Base-by-base conservation (phyloP, 2,329 filamentous ascomycete genomes). In the Ceratocystis cubensis region DNA sequence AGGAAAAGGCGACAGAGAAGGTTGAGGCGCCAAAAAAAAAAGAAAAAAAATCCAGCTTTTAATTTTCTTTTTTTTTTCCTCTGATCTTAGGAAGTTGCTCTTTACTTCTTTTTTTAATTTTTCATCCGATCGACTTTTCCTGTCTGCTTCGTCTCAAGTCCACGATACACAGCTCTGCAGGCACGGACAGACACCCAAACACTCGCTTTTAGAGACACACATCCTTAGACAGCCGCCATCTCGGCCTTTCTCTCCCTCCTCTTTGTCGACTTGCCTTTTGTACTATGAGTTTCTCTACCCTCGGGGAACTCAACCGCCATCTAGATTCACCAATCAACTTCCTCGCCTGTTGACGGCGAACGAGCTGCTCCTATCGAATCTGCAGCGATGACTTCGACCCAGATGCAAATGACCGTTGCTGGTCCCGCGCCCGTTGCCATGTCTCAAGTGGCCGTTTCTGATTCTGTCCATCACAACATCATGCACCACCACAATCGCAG, bases 311-410 rank as follows among this genome's bases (percentile, higher is more conserved):
- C 64, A 20, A 10, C 13, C 33, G 30, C 57, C 33, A 45, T 65
- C 56, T 65, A 65, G 25, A 65, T 13, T n/a, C 41, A 45, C 33
- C n/a, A 30, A 33, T 22, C 37, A 25, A 37, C 48, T 61, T 61
- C 22, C 33, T 45, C 61, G 41, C 61, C 41, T 50, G 45, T 57
- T 46, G 41, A 41, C 53, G 66, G 64, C 66, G 66, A 68, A 68
- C 59, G 66, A 68, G 66, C 66, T 68, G 64, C 57, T 50, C 37
- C 28, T 30, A 13, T 64, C 17, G 15, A 59, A 64, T 46, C 57
- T 22, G 48, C 66, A 68, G 66, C 64, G 66, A 68, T 68, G 66
- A 68, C 66, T 68, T 68, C 66, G 66, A 65, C 66, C 37, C 66
- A 68, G 45, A 48, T 66, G 65, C 66, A 68, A 56, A 48, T 66